Evolutionary conservation across 2,329 filamentous ascomycete species (phyloP).

Genomic region (Microascus cirrosus): DNA sequence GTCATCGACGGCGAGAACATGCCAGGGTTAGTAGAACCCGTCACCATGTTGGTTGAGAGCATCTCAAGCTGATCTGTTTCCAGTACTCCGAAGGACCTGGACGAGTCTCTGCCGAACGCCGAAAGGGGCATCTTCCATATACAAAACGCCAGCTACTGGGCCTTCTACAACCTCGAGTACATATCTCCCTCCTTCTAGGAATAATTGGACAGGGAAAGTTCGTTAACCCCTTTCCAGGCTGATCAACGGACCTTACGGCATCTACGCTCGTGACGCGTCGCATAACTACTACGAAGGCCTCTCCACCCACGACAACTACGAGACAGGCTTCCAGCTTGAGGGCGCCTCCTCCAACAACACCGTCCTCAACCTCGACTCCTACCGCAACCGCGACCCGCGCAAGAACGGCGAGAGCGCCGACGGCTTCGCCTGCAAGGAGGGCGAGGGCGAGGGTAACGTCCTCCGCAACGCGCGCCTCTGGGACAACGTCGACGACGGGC

Average conservation of each 20-base stretch:
- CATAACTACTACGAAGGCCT: constrained; percentile 20
- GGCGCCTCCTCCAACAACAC: constrained; percentile 20
- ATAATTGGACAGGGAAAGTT: not conserved
- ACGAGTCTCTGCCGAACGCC: constrained; percentile 21
- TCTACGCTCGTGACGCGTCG: constrained; percentile 19
- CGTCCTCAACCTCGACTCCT: constrained; percentile 26
- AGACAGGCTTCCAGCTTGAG: constrained; percentile 21
- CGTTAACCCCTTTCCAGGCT: constrained; percentile 8
- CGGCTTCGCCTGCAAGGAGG: constrained; percentile 33
- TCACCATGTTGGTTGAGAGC: not conserved
- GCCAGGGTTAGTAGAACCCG: constrained; percentile 11
- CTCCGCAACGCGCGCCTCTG: constrained; percentile 30
- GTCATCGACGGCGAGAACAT: constrained; percentile 30
- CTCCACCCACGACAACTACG: constrained; percentile 21
- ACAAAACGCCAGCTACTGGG: constrained; percentile 29
- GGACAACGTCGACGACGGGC: constrained; percentile 36
- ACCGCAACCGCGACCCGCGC: constrained; percentile 28
- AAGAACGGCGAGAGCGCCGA: constrained; percentile 37
- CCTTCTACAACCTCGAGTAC: constrained; percentile 23
- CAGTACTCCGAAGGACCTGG: constrained; percentile 25
- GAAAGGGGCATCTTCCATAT: constrained; percentile 33
- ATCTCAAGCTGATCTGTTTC: not conserved
- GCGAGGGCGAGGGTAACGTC: constrained; percentile 30
- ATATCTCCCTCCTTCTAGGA: not conserved
- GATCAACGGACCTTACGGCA: constrained; percentile 20